Evolutionary conservation across 2,329 filamentous ascomycete species (phyloP), one percentile per base, ranked within the genome.

Genomic region (Talaromyces sp.): DNA sequence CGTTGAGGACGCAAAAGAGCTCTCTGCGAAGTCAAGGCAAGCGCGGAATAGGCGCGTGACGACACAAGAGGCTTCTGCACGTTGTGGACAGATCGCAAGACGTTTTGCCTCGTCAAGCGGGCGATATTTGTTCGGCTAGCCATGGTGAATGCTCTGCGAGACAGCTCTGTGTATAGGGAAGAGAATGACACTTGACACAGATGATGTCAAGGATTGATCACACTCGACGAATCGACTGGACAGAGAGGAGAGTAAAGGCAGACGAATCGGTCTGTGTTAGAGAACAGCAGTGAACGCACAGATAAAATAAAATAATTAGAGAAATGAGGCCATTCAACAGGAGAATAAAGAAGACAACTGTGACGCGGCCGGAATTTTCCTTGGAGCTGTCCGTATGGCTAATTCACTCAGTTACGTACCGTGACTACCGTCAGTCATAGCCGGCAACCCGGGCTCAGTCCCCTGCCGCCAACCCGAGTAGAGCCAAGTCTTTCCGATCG

Each of bases 121-220:
- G 70, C 67, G 52, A 78, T 66, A 63, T 77, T 73, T 69, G 79
- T 72, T 68, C 77, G 75, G 73, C 74, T 74, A 72, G 76, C 74
- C 77, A 79, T 79, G 67, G 61, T 73, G 60, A 33, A 27, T 24
- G 33, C 52, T 37, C n/a, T 39, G 57, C 14, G 27, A 14, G 47
- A 50, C 22, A 31, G 22, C 47, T 41, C 14, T 66, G 24, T 52
- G 47, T 54, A 64, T 60, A 33, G 33, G 54, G 22, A 45, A 27
- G 56, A 50, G 33, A 54, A 59, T 35, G 54, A 57, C 19, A 43
- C 47, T 56, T 50, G 60, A 58, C 39, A 41, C 37, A 19, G 56
- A 59, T 59, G 56, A 45, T 59, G 56, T 59, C 56, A 45, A 39
- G 56, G 16, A 14, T 19, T n/a, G 56, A 31, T 41, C 35, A 59